These are phyloP conservation scores for Acacia confusa DNA, from an alignment of 306 rosid genomes.

Conservation along the genomic window DNA sequence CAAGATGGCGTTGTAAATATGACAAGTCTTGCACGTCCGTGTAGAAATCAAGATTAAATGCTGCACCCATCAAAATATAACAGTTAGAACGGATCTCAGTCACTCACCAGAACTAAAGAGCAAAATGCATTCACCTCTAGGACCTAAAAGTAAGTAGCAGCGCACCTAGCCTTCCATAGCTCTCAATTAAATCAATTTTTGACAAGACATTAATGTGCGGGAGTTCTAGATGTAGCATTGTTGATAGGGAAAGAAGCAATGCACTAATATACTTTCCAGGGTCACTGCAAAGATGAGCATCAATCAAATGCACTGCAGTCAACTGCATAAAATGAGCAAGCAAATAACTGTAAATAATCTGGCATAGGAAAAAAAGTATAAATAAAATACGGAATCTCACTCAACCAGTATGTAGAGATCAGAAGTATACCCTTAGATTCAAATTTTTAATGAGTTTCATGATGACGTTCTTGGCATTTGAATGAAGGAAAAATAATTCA, in stretches of 20 bases:
- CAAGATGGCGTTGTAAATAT: constrained; percentile 74
- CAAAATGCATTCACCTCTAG: constrained; percentile 13
- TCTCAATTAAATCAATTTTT: constrained; percentile 91
- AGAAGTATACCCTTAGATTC: constrained; percentile 66
- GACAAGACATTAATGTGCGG: constrained; percentile 89
- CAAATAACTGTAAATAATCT: constrained; percentile 24
- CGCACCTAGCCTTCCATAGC: constrained; percentile 84
- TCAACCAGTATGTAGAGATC: constrained; percentile 23
- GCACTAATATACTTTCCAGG: constrained; percentile 93
- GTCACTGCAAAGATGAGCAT: constrained; percentile 96
- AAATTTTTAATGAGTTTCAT: constrained; percentile 76
- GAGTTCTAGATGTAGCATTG: constrained; percentile 90
- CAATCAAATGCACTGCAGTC: constrained; percentile 90
- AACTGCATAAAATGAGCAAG: constrained; percentile 65
- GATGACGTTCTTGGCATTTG: constrained; percentile 78
- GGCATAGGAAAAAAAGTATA: not conserved
- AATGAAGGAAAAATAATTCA: constrained; percentile 83
- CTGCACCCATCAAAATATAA: constrained; percentile 48
- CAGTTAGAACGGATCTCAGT: constrained; percentile 28
- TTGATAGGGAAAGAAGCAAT: constrained; percentile 82
- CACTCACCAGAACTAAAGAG: constrained; percentile 12
- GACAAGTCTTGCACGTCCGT: constrained; percentile 93
- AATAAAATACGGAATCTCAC: constrained; percentile 24
- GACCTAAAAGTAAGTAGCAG: constrained; percentile 24
- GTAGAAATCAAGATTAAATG: constrained; percentile 87